Evolutionary conservation across 192 early-diverging fungal genomes (phyloP), one percentile per base, ranked within the genome.

Genomic region (Backusella morwellensis): DNA sequence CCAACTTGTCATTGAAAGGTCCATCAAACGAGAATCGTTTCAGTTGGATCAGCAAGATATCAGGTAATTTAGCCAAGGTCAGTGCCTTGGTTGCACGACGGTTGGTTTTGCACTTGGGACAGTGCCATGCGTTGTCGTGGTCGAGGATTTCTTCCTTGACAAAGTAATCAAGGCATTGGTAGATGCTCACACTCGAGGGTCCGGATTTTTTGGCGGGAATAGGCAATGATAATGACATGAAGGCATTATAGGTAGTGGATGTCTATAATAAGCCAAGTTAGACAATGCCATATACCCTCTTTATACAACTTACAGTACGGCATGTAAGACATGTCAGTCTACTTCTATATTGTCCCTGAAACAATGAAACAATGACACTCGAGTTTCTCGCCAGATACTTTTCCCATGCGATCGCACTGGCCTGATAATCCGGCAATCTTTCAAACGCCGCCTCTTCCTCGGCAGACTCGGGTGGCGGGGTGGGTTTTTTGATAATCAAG

Each of bases 1-100:
- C 95, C 35, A 99, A 79, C 78, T 98, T 98, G 80, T 97, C 92
- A 52, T 93, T 90, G 81, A 98, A 98, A 8, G 96, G 97, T 0
- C 97, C 97, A 70, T 94, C 85, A 38, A 88, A 96, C 21, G 92
- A 97, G 71, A 98, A 99, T 67, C 97, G 89, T 81, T 99, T 99
- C 77, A 99, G 75, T 74, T 98, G 96, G 68, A 99, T 90, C 67
- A 98, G 80, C n/a, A 99, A 83, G 36, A 99, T 92, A 66, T 92
- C 86, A 1, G 98, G 98, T 34, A 98, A 82, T 32, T 90, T 85
- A 1, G 94, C 92, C 14, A 99, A 86, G 14, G 90, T 87, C 47
- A 97, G 77, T 21, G 83, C 85, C 79, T 99, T 99, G 21, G 88
- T 91, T 4, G 96, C 88, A 17, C 87, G 82, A 6, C 96, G 89